Conservation (phyloP, 805 yeast species). For the Pichia phayaonensis region DNA sequence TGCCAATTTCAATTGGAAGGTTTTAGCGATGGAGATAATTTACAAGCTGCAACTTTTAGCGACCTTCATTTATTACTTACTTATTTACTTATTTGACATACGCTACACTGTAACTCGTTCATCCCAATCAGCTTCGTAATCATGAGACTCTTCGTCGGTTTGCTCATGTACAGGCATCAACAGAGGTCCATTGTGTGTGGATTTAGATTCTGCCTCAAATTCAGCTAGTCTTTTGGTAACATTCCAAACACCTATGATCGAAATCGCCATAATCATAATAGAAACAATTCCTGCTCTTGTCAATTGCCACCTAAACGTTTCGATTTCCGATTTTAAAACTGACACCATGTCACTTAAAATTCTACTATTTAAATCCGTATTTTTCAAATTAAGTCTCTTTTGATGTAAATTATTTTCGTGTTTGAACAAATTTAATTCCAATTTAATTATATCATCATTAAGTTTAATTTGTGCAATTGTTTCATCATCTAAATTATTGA, state of each 20-base stretch:
- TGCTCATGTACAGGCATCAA: conserved; percentile 40
- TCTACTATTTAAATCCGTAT: conserved; percentile 78
- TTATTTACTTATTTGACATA: too few relatives aligned
- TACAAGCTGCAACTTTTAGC: not conserved
- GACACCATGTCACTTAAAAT: conserved; percentile 76
- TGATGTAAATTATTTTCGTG: conserved; percentile 75
- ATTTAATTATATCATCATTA: conserved; percentile 63
- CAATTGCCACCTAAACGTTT: conserved; percentile 85
- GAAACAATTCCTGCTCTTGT: conserved; percentile 83
- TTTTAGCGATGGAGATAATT: not conserved
- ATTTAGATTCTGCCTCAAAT: conserved; percentile 21
- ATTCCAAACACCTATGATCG: conserved; percentile 47
- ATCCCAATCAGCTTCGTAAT: conserved; percentile 50
- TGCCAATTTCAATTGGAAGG: not conserved
- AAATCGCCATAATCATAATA: conserved; percentile 55
- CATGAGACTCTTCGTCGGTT: conserved; percentile 45
- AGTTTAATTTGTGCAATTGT: conserved; percentile 49
- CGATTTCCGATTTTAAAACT: conserved; percentile 79
- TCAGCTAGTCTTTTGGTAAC: conserved; percentile 30
- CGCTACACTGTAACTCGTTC: conserved; percentile 23
- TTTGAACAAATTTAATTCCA: conserved; percentile 79
- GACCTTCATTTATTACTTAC: too few relatives aligned
- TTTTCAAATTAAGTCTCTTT: conserved; percentile 55
- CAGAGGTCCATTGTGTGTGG: conserved; percentile 16
- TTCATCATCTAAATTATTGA: conserved; percentile 69